A percentile compares a stretch with the other conserved stretches of the same genome.
These are phyloP conservation scores for Arctium lappa DNA, from an alignment of 129 eudicot genomes.

Conservation along the genomic window DNA sequence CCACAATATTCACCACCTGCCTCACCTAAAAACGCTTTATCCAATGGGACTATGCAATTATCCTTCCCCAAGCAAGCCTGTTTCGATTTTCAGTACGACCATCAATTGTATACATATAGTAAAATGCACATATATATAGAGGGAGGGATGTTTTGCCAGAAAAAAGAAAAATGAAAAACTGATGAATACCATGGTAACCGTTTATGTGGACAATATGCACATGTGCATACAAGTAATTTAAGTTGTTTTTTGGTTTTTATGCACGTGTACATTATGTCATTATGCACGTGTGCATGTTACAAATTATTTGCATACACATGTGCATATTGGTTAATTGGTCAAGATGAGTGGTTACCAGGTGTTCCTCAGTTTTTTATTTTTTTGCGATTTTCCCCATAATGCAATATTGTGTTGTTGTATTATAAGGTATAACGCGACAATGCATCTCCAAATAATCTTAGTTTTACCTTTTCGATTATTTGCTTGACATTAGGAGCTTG, in stretches of 20 bases:
- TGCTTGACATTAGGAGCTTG: slow-evolving; percentile 39
- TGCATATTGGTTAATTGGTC: too few relatives aligned
- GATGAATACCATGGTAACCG: neutral
- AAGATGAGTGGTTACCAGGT: too few relatives aligned
- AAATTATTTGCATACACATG: too few relatives aligned
- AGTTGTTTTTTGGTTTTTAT: too few relatives aligned
- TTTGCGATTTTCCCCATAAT: too few relatives aligned
- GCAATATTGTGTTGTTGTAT: too few relatives aligned
- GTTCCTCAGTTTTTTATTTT: too few relatives aligned
- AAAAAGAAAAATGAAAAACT: too few relatives aligned
- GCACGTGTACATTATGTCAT: too few relatives aligned
- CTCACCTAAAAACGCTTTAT: slow-evolving; percentile 25
- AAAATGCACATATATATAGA: neutral
- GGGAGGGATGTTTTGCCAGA: too few relatives aligned
- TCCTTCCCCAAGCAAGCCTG: slow-evolving; percentile 53
- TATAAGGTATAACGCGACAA: neutral
- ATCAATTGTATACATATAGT: neutral
- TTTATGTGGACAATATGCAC: neutral
- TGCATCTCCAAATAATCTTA: neutral
- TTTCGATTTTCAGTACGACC: neutral
- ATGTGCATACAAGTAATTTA: too few relatives aligned
- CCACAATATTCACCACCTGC: slow-evolving; percentile 32
- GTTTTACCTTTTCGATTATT: slow-evolving; percentile 61
- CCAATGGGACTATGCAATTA: slow-evolving; percentile 32
- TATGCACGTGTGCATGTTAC: too few relatives aligned